Conservation (phyloP, 129 eudicot genomes). For the Daucus carota region DH1_v3.0 NC_030382.2:52098001-52098500, state of each 20-base stretch:
- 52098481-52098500: slow-evolving; percentile 63
- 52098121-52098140: neutral
- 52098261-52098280: neutral
- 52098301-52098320: neutral
- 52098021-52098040: neutral
- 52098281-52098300: neutral
- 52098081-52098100: neutral
- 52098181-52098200: neutral
- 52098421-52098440: neutral
- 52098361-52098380: neutral
- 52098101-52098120: neutral
- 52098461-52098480: slow-evolving; percentile 48
- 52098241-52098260: neutral
- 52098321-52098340: neutral
- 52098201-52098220: neutral
- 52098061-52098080: neutral
- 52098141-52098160: neutral
- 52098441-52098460: neutral
- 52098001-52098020: slow-evolving; percentile 13
- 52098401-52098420: neutral
- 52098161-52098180: neutral
- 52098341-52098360: neutral
- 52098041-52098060: neutral
- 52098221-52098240: neutral
- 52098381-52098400: neutral